phyloP scores from a whole-genome alignment of 75 land plant genomes.

The Cryptomeria japonica region DNA sequence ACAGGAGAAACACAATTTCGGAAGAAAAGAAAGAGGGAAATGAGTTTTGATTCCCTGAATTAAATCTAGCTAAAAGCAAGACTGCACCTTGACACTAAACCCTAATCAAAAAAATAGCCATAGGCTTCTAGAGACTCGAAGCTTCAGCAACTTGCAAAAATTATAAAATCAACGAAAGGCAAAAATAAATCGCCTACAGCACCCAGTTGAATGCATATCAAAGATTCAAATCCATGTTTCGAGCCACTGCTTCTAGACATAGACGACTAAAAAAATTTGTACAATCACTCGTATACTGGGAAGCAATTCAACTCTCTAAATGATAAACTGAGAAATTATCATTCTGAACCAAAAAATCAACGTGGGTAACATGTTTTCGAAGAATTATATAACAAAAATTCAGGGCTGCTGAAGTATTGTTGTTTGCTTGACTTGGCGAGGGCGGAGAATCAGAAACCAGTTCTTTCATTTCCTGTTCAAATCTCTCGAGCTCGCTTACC shows the following conservation, averaged over 20 bases:
- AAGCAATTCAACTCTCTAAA: not conserved
- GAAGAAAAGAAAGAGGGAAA: not conserved
- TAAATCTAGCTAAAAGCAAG: not conserved
- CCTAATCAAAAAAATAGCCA: not conserved
- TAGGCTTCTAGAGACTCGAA: too few relatives aligned
- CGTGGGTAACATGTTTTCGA: not conserved
- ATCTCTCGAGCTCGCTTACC: constrained; percentile 44
- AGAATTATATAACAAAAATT: not conserved
- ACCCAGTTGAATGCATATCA: too few relatives aligned
- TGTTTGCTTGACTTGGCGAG: not conserved
- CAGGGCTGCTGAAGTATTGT: not conserved
- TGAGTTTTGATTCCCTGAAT: not conserved
- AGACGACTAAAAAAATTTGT: too few relatives aligned
- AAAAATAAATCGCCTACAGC: too few relatives aligned
- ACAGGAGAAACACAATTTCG: not conserved
- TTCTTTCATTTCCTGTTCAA: constrained; percentile 53
- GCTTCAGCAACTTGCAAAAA: too few relatives aligned
- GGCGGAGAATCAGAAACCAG: constrained; percentile 32
- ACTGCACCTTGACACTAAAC: not conserved
- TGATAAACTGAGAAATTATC: not conserved
- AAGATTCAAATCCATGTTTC: too few relatives aligned
- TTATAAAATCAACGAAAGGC: too few relatives aligned
- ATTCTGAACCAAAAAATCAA: not conserved
- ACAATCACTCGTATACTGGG: not conserved
- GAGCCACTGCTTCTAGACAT: too few relatives aligned